Percentiles rank a stretch among this genome's conserved stretches.
Conservation (phyloP, 495 filamentous ascomycete species). For the Penicillium bovifimosum region DNA sequence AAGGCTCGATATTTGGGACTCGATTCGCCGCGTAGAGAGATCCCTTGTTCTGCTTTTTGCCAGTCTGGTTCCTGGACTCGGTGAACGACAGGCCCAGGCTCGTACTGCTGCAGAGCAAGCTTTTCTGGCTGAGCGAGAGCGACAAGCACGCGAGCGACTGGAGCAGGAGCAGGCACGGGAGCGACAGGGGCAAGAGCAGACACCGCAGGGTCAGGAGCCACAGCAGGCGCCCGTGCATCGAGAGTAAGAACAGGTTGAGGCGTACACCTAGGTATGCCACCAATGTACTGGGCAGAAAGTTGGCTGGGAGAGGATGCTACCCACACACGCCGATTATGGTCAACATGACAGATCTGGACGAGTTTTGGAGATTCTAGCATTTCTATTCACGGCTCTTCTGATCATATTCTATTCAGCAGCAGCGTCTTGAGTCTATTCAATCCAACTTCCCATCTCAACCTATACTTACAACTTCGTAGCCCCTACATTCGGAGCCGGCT, state of each 20-base stretch:
- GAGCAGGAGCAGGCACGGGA: conserved; percentile 4
- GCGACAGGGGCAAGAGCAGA: not conserved
- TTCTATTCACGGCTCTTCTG: too few species aligned
- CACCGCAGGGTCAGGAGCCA: not conserved
- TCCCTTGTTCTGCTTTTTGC: conserved; percentile 78
- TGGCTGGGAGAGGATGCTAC: too few species aligned
- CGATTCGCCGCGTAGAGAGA: conserved; percentile 61
- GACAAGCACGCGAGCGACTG: conserved; percentile 13
- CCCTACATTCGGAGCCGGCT: not conserved
- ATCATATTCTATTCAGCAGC: too few species aligned
- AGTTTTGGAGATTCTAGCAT: too few species aligned
- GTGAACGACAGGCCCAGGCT: conserved; percentile 73
- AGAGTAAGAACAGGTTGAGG: not conserved
- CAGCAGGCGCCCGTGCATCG: not conserved
- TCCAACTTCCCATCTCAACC: not conserved
- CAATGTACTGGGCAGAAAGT: too few species aligned
- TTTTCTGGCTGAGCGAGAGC: conserved; percentile 41
- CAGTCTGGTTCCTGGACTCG: conserved; percentile 77
- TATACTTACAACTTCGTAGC: conserved; percentile 9
- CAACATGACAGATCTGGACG: too few species aligned
- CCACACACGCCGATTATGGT: too few species aligned
- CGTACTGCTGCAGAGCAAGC: conserved; percentile 52
- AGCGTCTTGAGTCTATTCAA: not conserved
- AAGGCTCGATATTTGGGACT: conserved; percentile 29
- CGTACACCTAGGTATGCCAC: not conserved